Evolutionary conservation across 139 green algal genomes (phyloP), one percentile per base, ranked within the genome.

Genomic region (Tetratostichococcus sp.): DNA sequence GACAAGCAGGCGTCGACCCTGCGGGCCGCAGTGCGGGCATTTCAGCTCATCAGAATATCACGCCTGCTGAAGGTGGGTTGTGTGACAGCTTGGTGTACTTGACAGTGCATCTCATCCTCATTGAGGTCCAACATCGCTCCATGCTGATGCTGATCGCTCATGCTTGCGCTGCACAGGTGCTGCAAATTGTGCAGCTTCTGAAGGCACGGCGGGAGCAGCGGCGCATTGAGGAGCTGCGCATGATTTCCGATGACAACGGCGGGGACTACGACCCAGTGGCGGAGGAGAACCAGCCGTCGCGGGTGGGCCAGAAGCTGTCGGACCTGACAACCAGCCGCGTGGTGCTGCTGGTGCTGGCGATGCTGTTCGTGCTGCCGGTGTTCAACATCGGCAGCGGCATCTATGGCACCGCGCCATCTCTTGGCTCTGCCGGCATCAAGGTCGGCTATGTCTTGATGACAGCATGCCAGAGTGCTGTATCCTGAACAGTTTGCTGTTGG

Each of bases 281-380:
- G 11, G 30, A 34, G 1, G 34, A 32, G 22, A 32, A 31, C 17
- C 30, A n/a, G 33, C 75, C 83, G 50, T 90, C 84, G 8, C 77
- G 89, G 1, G 94, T 98, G 35, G 94, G 94, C 0, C 84, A 96
- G 86, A 92, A 89, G 73, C 89, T 98, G 30, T 89, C 91, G 6
- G 93, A 98, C 66, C 83, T 97, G 32, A 97, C 89, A 33, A 95
- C 93, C 35, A 81, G 86, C 4, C 88, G 93, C 31, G 90, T 97
- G 34, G 90, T 96, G 69, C 39, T 82, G 30, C 17, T 73, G 42
- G 85, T 98, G 21, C 86, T 98, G 43, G 68, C 89, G 35, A 92
- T 96, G 83, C 85, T 98, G 30, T 86, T 97, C 68, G 73, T 94
- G 31, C 82, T 97, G 1, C 94, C 93, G 0, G 73, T 88, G 30